Evolutionary conservation across 2,329 filamentous ascomycete species (phyloP).

Genomic region (Sclerotinia borealis): DNA sequence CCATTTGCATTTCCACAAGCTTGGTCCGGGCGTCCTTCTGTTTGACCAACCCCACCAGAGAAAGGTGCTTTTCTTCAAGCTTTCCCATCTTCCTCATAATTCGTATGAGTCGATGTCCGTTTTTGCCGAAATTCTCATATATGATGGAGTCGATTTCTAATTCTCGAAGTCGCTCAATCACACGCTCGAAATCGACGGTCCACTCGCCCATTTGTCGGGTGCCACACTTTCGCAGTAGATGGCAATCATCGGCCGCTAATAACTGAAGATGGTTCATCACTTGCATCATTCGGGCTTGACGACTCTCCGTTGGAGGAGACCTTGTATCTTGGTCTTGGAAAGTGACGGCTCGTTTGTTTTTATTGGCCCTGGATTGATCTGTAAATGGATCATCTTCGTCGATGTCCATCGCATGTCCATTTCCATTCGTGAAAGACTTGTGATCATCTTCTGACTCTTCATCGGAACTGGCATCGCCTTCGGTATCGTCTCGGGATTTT

Average conservation of each 20-base stretch:
- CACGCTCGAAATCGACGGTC: constrained; percentile 73
- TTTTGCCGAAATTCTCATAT: constrained; percentile 66
- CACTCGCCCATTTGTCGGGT: constrained; percentile 63
- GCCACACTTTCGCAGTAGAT: constrained; percentile 64
- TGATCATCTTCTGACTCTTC: constrained; percentile 20
- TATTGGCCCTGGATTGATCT: not conserved
- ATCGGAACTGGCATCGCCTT: constrained; percentile 24
- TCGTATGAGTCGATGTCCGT: constrained; percentile 75
- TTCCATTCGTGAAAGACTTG: constrained; percentile 14
- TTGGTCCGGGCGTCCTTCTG: constrained; percentile 80
- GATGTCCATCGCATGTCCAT: constrained; percentile 13
- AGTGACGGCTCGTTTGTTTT: constrained; percentile 36
- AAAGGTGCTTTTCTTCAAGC: constrained; percentile 87
- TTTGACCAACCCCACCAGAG: constrained; percentile 73
- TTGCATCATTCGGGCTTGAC: constrained; percentile 45
- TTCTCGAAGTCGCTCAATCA: constrained; percentile 66
- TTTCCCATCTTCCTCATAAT: constrained; percentile 84
- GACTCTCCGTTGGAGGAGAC: constrained; percentile 8
- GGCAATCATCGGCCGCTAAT: constrained; percentile 61
- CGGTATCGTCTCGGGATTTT: constrained; percentile 26
- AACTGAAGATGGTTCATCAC: constrained; percentile 70
- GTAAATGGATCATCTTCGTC: constrained; percentile 22
- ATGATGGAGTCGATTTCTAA: constrained; percentile 78
- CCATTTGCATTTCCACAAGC: constrained; percentile 78
- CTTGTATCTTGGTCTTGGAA: constrained; percentile 42